phyloP scores from a whole-genome alignment of 805 yeast species.

The Zygoascus bituminiphila region DNA sequence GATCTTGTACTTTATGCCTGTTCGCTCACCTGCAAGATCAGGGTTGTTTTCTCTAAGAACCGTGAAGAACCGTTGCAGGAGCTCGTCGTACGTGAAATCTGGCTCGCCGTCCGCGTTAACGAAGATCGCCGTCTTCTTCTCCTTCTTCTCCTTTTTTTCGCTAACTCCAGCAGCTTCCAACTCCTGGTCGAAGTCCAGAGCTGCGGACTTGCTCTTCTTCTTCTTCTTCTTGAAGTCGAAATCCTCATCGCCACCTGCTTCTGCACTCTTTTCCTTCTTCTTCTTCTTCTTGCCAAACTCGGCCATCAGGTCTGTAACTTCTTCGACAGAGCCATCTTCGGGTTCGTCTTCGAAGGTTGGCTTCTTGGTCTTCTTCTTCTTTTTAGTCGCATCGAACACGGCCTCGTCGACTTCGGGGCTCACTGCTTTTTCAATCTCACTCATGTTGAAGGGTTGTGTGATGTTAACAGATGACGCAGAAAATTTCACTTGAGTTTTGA shows the following conservation, averaged over 20 bases:
- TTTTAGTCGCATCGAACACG: constrained; percentile 28
- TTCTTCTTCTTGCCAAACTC: constrained; percentile 68
- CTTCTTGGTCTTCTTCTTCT: constrained; percentile 31
- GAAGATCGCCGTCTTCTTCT: constrained; percentile 23
- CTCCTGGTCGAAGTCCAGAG: constrained; percentile 80
- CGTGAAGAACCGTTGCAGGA: constrained; percentile 76
- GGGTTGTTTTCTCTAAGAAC: constrained; percentile 91
- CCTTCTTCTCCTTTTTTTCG: constrained; percentile 28
- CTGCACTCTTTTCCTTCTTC: constrained; percentile 25
- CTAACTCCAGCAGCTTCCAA: constrained; percentile 84
- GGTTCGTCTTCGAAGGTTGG: constrained; percentile 14
- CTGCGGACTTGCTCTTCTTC: constrained; percentile 35
- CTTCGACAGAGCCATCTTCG: constrained; percentile 24
- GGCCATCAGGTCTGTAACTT: constrained; percentile 57
- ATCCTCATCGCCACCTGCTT: constrained; percentile 31
- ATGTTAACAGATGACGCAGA: background rate
- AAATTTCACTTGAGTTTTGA: no score
- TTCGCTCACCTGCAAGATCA: constrained; percentile 94
- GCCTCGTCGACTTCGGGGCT: constrained; percentile 9
- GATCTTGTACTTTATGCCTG: constrained; percentile 85
- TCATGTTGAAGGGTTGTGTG: background rate
- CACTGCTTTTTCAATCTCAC: background rate
- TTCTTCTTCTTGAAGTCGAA: constrained; percentile 49
- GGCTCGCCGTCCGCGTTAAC: constrained; percentile 30
- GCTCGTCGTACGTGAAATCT: constrained; percentile 65